A percentile compares a stretch with the other conserved stretches of the same genome.
phyloP scores from a whole-genome alignment of 345 rosid genomes.

The Populus alba region DNA sequence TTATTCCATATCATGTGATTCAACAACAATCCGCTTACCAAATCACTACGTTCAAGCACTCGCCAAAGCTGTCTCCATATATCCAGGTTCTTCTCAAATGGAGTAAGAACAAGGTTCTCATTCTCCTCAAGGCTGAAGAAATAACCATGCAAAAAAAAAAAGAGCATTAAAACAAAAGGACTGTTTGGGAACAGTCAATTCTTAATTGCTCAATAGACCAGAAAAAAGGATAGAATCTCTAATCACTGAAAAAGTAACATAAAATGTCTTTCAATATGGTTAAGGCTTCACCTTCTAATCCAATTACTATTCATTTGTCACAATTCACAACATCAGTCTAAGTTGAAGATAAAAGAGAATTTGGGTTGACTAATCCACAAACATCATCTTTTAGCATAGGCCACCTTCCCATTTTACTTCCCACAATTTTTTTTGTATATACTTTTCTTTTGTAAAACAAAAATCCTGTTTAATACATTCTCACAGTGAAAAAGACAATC shows the following conservation, averaged over 20 bases:
- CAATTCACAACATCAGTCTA: not conserved
- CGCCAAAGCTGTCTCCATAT: constrained; percentile 99
- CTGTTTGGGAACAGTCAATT: not conserved
- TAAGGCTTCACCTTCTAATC: not conserved
- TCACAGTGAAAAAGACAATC: too few species aligned
- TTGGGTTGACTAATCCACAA: too few species aligned
- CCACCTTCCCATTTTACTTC: too few species aligned
- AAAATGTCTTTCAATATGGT: not conserved
- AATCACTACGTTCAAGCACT: constrained; percentile 91
- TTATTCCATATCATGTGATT: not conserved
- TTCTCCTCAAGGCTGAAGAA: constrained; percentile 84
- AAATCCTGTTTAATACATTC: too few species aligned
- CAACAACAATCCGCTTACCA: constrained; percentile 46
- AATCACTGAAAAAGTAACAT: not conserved
- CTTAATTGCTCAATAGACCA: not conserved
- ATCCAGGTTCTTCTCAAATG: constrained; percentile 96
- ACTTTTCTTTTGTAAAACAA: too few species aligned
- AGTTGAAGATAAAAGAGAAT: not conserved
- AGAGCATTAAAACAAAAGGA: not conserved
- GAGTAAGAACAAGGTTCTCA: constrained; percentile 87
- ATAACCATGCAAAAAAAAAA: constrained; percentile 12
- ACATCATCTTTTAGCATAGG: too few species aligned
- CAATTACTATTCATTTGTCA: not conserved
- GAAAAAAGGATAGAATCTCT: not conserved
- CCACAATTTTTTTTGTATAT: too few species aligned